A percentile compares a stretch with the other conserved stretches of the same genome.
phyloP scores from a whole-genome alignment of 192 early-diverging fungal species.

The Bifiguratus adelaidae region DNA sequence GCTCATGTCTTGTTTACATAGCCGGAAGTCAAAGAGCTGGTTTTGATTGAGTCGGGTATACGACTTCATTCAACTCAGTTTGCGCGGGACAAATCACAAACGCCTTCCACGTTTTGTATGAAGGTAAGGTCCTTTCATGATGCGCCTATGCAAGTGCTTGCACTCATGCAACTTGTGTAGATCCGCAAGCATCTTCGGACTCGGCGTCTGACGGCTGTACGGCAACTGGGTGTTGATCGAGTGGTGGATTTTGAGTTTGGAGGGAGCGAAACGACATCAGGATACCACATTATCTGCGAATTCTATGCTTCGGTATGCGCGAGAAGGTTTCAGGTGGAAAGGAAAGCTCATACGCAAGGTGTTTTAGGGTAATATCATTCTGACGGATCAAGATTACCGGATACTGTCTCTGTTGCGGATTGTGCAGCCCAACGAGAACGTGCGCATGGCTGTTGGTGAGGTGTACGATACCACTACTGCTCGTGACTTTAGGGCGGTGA shows the following conservation, averaged over 20 bases:
- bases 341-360: background rate
- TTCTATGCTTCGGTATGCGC: slow-evolving; percentile 60
- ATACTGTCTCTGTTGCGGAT: slow-evolving; percentile 81
- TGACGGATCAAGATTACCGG: slow-evolving; percentile 79
- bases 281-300: slow-evolving; percentile 67
- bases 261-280: slow-evolving; percentile 33
- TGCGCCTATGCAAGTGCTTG: background rate
- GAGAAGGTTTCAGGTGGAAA: background rate
- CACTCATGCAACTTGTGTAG: slow-evolving; percentile 11
- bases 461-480: slow-evolving; percentile 55
- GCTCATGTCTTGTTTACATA: slow-evolving; percentile 8
- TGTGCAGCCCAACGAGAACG: slow-evolving; percentile 70
- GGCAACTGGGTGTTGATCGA: slow-evolving; percentile 85
- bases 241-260: slow-evolving; percentile 92
- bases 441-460: slow-evolving; percentile 77
- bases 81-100: slow-evolving; percentile 74
- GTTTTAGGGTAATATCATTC: slow-evolving; percentile 86
- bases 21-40: slow-evolving; percentile 79
- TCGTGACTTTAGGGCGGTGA: slow-evolving; percentile 43
- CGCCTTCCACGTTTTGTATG: slow-evolving; percentile 77
- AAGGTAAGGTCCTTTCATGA: slow-evolving; percentile 35
- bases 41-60: slow-evolving; percentile 89
- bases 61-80: slow-evolving; percentile 89
- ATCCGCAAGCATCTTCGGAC: slow-evolving; percentile 89
- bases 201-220: slow-evolving; percentile 60